Conservation (phyloP, 257 asterid genomes). For the Solanum chmielewskii region DNA sequence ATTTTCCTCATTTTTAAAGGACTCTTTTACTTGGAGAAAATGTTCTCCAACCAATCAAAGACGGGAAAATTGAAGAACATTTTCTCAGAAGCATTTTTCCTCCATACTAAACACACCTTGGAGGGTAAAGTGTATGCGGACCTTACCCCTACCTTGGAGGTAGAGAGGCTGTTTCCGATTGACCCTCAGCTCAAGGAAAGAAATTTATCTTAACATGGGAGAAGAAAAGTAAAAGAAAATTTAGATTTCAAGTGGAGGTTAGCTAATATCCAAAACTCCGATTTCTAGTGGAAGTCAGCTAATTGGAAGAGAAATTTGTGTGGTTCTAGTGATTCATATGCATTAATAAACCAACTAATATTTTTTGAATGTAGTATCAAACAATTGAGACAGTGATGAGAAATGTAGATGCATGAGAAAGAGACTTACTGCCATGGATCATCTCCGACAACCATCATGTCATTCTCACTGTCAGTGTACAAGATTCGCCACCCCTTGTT, state of each 20-base stretch:
- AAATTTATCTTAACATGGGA: background rate
- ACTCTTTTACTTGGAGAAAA: background rate
- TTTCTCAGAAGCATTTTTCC: background rate
- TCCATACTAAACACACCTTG: background rate
- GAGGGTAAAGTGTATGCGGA: background rate
- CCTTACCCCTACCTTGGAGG: background rate
- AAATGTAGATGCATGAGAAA: background rate
- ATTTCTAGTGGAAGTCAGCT: background rate
- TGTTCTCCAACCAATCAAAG: background rate
- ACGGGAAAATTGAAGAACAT: background rate
- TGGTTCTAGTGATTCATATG: background rate
- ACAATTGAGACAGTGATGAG: background rate
- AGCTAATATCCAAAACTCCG: background rate
- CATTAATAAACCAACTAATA: background rate
- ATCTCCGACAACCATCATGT: slow-evolving; percentile 97
- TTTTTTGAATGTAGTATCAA: background rate
- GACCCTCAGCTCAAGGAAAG: background rate
- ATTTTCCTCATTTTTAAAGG: background rate
- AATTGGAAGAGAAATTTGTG: background rate
- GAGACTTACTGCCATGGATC: slow-evolving; percentile 96
- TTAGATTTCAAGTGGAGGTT: background rate
- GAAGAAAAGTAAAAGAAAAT: background rate
- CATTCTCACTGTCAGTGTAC: slow-evolving; percentile 91
- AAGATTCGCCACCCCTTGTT: slow-evolving; percentile 81
- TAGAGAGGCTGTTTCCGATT: background rate